Conservation (phyloP, 2,329 filamentous ascomycete genomes). For the Gnomoniopsis sp. region DNA sequence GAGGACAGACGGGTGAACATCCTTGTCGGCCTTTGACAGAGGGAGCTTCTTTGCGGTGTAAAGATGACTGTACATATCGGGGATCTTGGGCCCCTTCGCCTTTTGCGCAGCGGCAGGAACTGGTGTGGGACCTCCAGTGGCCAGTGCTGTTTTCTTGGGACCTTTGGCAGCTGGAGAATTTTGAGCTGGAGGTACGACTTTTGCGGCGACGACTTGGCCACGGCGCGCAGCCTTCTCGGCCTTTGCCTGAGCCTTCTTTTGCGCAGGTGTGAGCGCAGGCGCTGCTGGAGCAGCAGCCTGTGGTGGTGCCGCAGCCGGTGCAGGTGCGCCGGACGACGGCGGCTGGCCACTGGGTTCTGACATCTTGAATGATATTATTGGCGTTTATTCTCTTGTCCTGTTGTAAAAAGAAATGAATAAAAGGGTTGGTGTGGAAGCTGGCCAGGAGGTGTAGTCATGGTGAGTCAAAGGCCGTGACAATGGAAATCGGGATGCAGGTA, state of each 20-base stretch:
- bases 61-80: constrained; percentile 78
- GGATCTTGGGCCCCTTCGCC: constrained; percentile 54
- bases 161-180: constrained; percentile 23
- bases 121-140: constrained; percentile 25
- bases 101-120: constrained; percentile 43
- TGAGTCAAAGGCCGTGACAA: constrained; percentile 14
- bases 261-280: constrained; percentile 66
- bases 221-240: constrained; percentile 87
- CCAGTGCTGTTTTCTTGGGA: constrained; percentile 24
- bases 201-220: constrained; percentile 64
- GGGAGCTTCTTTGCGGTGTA: constrained; percentile 61
- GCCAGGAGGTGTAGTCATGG: not conserved
- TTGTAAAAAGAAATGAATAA: too few relatives aligned
- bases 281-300: constrained; percentile 26
- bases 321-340: constrained; percentile 1
- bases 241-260: constrained; percentile 85
- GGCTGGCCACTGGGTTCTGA: constrained; percentile 13
- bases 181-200: constrained; percentile 33
- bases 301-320: constrained; percentile 13
- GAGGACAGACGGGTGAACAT: constrained; percentile 83
- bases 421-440: too few relatives aligned
- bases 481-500: not conserved
- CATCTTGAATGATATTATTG: not conserved
- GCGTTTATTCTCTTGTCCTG: not conserved
- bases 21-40: constrained; percentile 60